Evolutionary conservation across 2,329 filamentous ascomycete genomes (phyloP).

Genomic region (Fusarium sp.): DNA sequence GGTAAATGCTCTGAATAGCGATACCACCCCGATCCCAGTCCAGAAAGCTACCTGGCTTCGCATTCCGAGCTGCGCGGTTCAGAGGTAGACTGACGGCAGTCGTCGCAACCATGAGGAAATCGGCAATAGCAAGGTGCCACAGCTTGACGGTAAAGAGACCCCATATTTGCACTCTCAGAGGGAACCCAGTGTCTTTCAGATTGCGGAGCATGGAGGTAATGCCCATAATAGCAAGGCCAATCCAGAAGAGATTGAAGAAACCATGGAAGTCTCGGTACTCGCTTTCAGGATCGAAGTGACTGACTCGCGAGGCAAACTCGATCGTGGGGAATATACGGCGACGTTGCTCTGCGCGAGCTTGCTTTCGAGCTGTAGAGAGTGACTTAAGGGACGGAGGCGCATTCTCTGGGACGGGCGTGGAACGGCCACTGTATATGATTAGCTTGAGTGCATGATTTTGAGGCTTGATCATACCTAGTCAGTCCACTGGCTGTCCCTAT

Average conservation of each 20-base stretch:
- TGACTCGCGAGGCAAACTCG: conserved; percentile 89
- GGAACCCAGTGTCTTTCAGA: conserved; percentile 91
- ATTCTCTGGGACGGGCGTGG: conserved; percentile 86
- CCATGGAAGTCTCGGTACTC: conserved; percentile 95
- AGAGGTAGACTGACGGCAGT: conserved; percentile 79
- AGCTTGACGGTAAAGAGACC: conserved; percentile 87
- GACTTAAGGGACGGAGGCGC: conserved; percentile 92
- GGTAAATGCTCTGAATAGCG: conserved; percentile 83
- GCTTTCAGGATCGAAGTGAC: conserved; percentile 92
- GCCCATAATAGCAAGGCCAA: conserved; percentile 95
- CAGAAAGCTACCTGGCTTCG: conserved; percentile 62
- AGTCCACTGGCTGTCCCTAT: conserved; percentile 50
- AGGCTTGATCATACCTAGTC: conserved; percentile 55
- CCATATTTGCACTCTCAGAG: conserved; percentile 89
- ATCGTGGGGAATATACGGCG: conserved; percentile 92
- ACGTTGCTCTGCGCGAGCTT: conserved; percentile 82
- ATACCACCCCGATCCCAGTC: conserved; percentile 85
- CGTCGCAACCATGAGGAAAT: conserved; percentile 84
- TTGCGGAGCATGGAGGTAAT: conserved; percentile 94
- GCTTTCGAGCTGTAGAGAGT: conserved; percentile 85
- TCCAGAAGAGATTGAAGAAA: conserved; percentile 99
- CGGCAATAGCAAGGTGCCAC: conserved; percentile 85
- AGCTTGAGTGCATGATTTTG: conserved; percentile 2
- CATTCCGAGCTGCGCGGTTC: conserved; percentile 72
- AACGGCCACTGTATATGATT: conserved; percentile 71